Evolutionary conservation across 2,329 filamentous ascomycete species (phyloP), one percentile per base, ranked within the genome.

Genomic region (Colletotrichum sp.): DNA sequence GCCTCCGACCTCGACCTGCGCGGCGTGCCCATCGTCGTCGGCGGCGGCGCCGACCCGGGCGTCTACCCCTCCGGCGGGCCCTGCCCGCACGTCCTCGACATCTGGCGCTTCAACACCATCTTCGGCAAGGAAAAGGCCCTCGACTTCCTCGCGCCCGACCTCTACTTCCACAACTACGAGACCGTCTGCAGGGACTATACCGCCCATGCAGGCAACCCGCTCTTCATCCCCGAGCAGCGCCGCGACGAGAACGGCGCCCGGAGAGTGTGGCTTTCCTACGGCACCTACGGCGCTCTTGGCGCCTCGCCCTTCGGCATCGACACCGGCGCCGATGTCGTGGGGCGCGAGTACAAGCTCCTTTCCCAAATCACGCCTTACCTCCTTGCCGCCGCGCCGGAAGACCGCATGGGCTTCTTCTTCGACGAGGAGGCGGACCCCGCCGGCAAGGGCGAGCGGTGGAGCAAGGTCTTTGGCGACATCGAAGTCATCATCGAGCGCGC

Each of bases 201-300:
- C 5, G 86, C 88, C 66, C 80, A 83, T 6, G 43, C 4, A 5
- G 79, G 81, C 13, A 86, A 89, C 76, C 83, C 87, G 0, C 82
- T 90, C 0, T 89, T 90, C 77, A 89, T 90, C 48, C 88, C 88
- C 0, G 88, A 90, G 80, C 88, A 90, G 78, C 82, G 88, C 7
- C 83, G 88, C 15, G 88, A 90, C 69, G 87, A 87, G 43, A 82
- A 85, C 32, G 87, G 87, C 7, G 83, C 85, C 0, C 79, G 86
- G 7, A 77, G 87, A 3, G 79, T 88, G 1, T 89, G 86, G 86
- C 67, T 83, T 0, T 84, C 87, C 0, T 85, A 85, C 24, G 87
- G 84, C 3, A 84, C 84, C 0, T 85, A 87, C 67, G 81, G 81
- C 15, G 82, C 83, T 4, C 77, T 88, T 0, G 86, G 86, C 1